These are phyloP conservation scores for Ganoderma boninense DNA, from an alignment of 1,284 basidiomycete species.

Conservation along the genomic window DNA sequence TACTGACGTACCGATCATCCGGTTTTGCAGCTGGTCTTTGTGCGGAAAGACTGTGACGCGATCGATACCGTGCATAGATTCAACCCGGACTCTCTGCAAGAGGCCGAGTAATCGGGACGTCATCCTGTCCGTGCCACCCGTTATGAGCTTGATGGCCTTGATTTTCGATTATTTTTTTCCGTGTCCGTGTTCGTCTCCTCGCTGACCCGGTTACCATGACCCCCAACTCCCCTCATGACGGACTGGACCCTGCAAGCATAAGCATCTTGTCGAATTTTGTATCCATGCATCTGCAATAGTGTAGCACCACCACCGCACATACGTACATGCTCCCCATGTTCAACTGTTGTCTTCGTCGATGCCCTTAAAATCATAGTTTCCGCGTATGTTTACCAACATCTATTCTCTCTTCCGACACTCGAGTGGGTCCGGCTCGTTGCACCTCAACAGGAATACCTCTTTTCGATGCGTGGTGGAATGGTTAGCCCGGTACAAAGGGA, in stretches of 20 bases:
- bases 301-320: background rate
- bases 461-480: background rate
- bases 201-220: no score
- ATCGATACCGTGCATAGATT: slow-evolving; percentile 82
- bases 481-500: background rate
- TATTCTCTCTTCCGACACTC: no score
- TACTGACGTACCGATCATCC: background rate
- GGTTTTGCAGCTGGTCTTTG: slow-evolving; percentile 74
- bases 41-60: slow-evolving; percentile 74
- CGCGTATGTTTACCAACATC: no score
- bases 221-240: no score
- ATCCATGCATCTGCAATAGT: slow-evolving; percentile 6
- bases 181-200: no score
- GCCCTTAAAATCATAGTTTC: no score
- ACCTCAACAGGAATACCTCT: no score
- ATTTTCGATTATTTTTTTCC: no score
- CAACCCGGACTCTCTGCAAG: slow-evolving; percentile 36
- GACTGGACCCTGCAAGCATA: background rate
- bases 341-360: background rate
- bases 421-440: no score
- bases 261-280: slow-evolving; percentile 1
- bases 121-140: background rate
- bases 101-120: slow-evolving; percentile 25
- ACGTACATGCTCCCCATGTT: background rate
- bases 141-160: background rate